Evolutionary conservation across 495 filamentous ascomycete genomes (phyloP).

Genomic region (Xylaria castorea): DNA sequence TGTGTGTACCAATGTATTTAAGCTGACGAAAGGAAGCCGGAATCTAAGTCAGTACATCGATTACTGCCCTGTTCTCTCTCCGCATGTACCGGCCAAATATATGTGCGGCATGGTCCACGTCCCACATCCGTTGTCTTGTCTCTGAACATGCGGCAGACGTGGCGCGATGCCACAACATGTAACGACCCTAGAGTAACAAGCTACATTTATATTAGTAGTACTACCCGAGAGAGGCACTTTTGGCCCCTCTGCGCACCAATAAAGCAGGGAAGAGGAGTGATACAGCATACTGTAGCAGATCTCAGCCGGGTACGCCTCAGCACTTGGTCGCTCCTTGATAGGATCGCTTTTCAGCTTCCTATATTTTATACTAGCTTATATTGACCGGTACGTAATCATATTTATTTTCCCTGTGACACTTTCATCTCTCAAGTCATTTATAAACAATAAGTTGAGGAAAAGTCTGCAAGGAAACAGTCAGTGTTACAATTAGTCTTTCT

Average conservation of each 20-base stretch:
- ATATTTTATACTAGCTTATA: neutral
- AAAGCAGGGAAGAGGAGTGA: neutral
- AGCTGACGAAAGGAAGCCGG: too few relatives aligned
- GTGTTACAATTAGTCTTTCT: too few relatives aligned
- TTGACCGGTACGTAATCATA: neutral
- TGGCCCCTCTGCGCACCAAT: neutral
- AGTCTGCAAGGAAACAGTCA: neutral
- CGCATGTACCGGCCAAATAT: neutral
- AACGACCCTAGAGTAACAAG: neutral
- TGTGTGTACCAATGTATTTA: neutral
- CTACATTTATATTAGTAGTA: neutral
- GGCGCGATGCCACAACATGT: neutral
- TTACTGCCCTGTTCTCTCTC: neutral
- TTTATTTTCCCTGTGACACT: neutral
- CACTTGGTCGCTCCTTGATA: neutral
- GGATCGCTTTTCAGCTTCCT: neutral
- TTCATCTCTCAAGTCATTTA: neutral
- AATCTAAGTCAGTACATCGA: too few relatives aligned
- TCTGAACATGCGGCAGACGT: neutral
- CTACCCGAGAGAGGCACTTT: neutral
- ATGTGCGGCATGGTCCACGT: neutral
- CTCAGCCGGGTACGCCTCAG: neutral
- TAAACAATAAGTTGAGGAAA: neutral
- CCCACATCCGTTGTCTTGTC: neutral
- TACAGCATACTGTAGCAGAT: neutral